Conservation (phyloP, 306 rosid species). For the Mucuna pruriens region DNA sequence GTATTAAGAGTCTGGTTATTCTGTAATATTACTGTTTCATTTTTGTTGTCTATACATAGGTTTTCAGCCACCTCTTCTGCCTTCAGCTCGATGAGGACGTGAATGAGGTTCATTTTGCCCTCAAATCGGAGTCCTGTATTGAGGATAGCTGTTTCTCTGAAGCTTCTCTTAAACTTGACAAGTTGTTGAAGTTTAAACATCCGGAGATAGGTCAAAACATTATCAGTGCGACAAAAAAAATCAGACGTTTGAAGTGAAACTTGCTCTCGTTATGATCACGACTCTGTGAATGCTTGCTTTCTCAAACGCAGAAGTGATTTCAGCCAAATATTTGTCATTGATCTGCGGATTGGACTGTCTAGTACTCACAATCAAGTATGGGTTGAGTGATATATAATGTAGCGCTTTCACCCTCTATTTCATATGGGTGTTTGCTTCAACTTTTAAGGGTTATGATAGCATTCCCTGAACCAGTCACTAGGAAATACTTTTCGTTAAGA, state of each 20-base stretch:
- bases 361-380: neutral
- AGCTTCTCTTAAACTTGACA: slow-evolving; percentile 70
- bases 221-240: slow-evolving; percentile 59
- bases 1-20: neutral
- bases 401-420: slow-evolving; percentile 8
- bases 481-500: neutral
- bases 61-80: slow-evolving; percentile 72
- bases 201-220: slow-evolving; percentile 74
- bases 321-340: slow-evolving; percentile 24
- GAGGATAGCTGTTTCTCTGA: slow-evolving; percentile 57
- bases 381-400: neutral
- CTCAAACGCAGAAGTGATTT: slow-evolving; percentile 10
- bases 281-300: slow-evolving; percentile 6
- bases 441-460: neutral
- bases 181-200: slow-evolving; percentile 68
- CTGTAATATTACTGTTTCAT: neutral
- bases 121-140: slow-evolving; percentile 60
- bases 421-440: neutral
- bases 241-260: slow-evolving; percentile 65
- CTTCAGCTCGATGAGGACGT: slow-evolving; percentile 91
- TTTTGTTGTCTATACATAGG: slow-evolving; percentile 54
- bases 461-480: neutral
- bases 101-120: slow-evolving; percentile 86
- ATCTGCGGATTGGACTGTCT: slow-evolving; percentile 1
- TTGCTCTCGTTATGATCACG: neutral